Conservation (phyloP, 352 stramenopile genomes). For the Phytophthora boehmeriae region DNA sequence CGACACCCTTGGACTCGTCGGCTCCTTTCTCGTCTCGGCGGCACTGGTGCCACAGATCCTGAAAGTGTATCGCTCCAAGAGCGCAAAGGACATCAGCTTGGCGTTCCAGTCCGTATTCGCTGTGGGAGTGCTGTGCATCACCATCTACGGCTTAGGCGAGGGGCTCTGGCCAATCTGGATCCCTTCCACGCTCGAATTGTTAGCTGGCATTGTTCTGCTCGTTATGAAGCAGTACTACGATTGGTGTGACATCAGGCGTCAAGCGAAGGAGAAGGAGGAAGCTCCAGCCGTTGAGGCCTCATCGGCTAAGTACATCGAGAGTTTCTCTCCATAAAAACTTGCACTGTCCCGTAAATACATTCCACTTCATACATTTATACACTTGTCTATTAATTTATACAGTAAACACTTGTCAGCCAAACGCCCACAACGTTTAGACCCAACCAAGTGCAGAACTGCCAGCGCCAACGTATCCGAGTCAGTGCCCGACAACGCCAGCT, state of each 20-base stretch:
- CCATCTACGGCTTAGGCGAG: slow-evolving; percentile 53
- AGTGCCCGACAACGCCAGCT: not conserved
- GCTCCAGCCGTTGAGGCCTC: slow-evolving; percentile 12
- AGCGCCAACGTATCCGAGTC: slow-evolving; percentile 19
- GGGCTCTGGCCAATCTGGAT: slow-evolving; percentile 68
- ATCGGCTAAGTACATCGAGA: slow-evolving; percentile 1
- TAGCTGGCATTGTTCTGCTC: slow-evolving; percentile 44
- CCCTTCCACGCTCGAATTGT: slow-evolving; percentile 50
- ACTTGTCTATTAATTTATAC: slow-evolving; percentile 6
- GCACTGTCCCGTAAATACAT: no score
- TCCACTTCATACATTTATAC: not conserved
- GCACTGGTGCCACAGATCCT: slow-evolving; percentile 66
- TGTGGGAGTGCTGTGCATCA: slow-evolving; percentile 45
- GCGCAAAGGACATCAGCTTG: slow-evolving; percentile 56
- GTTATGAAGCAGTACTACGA: slow-evolving; percentile 57
- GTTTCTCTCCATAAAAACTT: slow-evolving; percentile 14
- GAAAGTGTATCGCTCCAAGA: slow-evolving; percentile 67
- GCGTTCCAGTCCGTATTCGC: slow-evolving; percentile 59
- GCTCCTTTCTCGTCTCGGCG: slow-evolving; percentile 65
- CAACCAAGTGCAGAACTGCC: slow-evolving; percentile 4
- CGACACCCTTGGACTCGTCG: slow-evolving; percentile 59
- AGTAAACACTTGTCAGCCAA: no score
- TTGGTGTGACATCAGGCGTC: slow-evolving; percentile 23
- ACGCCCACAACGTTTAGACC: no score
- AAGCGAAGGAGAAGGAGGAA: slow-evolving; percentile 12